These are phyloP conservation scores for Argentina anserina DNA, from an alignment of 306 rosid species.

Conservation along the genomic window DNA sequence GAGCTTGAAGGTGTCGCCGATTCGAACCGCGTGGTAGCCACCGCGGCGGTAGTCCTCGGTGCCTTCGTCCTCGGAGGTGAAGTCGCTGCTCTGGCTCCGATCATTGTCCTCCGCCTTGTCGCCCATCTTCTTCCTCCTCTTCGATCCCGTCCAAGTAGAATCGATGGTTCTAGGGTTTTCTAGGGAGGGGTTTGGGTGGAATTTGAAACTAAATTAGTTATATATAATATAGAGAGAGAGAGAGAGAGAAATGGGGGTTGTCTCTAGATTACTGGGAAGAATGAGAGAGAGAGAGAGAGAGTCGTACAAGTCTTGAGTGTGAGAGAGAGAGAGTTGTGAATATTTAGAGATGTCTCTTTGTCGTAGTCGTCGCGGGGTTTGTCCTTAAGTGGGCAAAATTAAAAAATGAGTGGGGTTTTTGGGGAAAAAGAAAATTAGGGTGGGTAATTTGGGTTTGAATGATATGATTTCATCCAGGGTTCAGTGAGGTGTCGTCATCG, in stretches of 20 bases:
- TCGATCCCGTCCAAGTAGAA: conserved; percentile 9
- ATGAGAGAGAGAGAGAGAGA: not conserved
- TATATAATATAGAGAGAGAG: too few species aligned
- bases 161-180: conserved; percentile 18
- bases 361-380: not conserved
- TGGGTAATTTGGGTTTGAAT: not conserved
- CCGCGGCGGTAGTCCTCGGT: conserved; percentile 93
- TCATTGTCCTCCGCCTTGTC: conserved; percentile 43
- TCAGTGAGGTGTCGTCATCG: conserved; percentile 18
- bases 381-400: not conserved
- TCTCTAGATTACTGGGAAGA: not conserved
- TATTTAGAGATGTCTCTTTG: not conserved
- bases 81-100: conserved; percentile 74
- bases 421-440: not conserved
- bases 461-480: not conserved
- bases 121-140: conserved; percentile 43
- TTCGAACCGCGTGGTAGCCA: conserved; percentile 88
- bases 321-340: not conserved
- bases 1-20: conserved; percentile 72
- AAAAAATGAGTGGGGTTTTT: not conserved
- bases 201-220: conserved; percentile 5
- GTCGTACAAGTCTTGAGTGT: not conserved
- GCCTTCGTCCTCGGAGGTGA: conserved; percentile 97
- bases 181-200: conserved; percentile 11
- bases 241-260: not conserved